Base-by-base conservation (phyloP, 805 yeast species). In the Yarrowia sp. region DNA sequence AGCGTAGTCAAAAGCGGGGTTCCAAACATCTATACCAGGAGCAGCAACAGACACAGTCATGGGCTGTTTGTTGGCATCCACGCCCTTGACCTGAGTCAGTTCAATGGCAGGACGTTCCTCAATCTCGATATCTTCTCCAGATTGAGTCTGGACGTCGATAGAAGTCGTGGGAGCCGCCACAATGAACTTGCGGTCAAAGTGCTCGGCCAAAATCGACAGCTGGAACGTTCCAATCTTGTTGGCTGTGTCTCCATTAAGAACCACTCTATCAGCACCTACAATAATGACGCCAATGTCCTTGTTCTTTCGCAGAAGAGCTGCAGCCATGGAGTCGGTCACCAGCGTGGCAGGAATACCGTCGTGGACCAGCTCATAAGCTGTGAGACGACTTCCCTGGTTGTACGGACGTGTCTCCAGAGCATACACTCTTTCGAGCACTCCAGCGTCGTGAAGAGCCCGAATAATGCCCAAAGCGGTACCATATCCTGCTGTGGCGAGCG, bases 81-180 rank as follows among this genome's bases (percentile, higher is more conserved):
- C 77, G 28, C 98, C 98, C 67, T 83, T 82, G 35, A 93, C 83
- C 30, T 85, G 81, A 30, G 92, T 88, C 67, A 95, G 80, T 73
- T 93, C 99, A 51, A 81, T 77, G 1, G 87, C 79, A 9, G 96
- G 93, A 71, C 99, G 84, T 74, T 91, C 90, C 76, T 93, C 99
- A 43, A 93, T 92, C 28, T 84, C 82, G 64, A 95, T 93, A 12
- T 82, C 85, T 36, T 82, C 88, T 22, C 98, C 98, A 2, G 83
- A 74, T 12, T 77, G 71, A 1, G 91, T 88, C 9, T 79, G 76
- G 66, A 81, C 76, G 74, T 93, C 99, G 68, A 93, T 86, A 0
- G 98, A 91, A 0, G 98, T 92, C 51, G 84, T 89, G 59, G 98
- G 98, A 1, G 98, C 98, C 30, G 97, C 98, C 10, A 95, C 97